Base-by-base conservation (phyloP, 75 land plant genomes). In the Azolla pinnata region DNA sequence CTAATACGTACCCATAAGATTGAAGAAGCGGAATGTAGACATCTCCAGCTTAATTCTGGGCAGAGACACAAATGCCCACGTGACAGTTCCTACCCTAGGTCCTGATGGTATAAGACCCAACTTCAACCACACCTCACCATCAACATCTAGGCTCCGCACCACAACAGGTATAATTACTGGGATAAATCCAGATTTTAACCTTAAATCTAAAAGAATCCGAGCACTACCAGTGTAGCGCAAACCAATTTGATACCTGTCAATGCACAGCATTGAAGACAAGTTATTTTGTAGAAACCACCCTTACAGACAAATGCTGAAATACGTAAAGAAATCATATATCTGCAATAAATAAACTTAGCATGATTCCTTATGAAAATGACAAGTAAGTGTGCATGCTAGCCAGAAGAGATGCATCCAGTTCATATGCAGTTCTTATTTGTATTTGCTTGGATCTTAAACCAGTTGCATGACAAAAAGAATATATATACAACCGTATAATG, bases 71-170 rank as follows among this genome's bases (percentile, higher is more conserved):
- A 93, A 93, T 4, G 98, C 98, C 96, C 96, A 93, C 44, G 90
- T 83, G 58, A 77, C 96, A 57, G 87, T 81, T 57, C 98, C 98
- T 20, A 93, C 83, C 83, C 83, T 89, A 31, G 98, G 98, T 61
- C 82, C 85, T 42, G 98, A 62, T 27, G 98, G 98, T 54, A 93
- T 77, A 44, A 93, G 63, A 23, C 90, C 81, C 59, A 93, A 65
- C 65, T 93, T 93, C 27, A 93, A 96, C 98, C 98, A 93, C 25
- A 93, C 73, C 62, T 93, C 98, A 34, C 96, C 98, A 71, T 93
- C 98, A 64, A 93, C 81, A 64, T 93, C 98, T 63, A 93, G 83
- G 59, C 87, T 81, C 20, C 98, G 82, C 42, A 89, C 70, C 45
- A 83, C 85, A 67, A 93, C 82, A 67, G 98, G 98, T 20, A 93